Conservation (phyloP, 768 basidiomycete species). For the Phaeolepiota aurea region DNA sequence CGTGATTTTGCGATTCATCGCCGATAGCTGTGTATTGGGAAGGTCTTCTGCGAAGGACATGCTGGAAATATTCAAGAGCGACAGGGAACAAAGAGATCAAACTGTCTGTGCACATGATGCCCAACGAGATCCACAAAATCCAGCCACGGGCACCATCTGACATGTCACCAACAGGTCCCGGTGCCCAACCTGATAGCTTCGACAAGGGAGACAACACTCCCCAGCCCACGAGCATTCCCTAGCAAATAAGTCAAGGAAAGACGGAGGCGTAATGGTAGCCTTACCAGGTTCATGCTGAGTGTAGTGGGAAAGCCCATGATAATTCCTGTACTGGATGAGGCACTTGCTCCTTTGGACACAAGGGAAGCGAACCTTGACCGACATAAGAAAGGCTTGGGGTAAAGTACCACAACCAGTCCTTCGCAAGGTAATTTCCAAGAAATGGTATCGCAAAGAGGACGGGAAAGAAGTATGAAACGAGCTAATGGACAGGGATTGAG, state of each 20-base stretch:
- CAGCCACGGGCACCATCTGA: conserved; percentile 85
- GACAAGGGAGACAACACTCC: conserved; percentile 85
- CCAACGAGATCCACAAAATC: conserved; percentile 95
- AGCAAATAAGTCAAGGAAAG: conserved; percentile 1
- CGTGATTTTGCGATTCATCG: conserved; percentile 37
- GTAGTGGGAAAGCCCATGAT: conserved; percentile 98
- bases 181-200: conserved; percentile 82
- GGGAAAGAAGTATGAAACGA: conserved; percentile 85
- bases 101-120: conserved; percentile 93
- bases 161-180: conserved; percentile 86
- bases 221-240: conserved; percentile 99
- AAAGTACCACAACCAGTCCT: conserved; percentile 89
- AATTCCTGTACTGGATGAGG: conserved; percentile 48
- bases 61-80: conserved; percentile 39
- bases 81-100: conserved; percentile 81
- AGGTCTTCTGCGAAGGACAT: conserved; percentile 20
- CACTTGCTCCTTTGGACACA: background rate
- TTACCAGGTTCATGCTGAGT: conserved; percentile 82
- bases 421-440: conserved; percentile 77
- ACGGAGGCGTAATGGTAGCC: conserved; percentile 11
- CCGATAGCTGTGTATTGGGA: conserved; percentile 13
- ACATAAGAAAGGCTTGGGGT: conserved; percentile 89
- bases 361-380: conserved; percentile 62
- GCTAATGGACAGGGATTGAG: conserved; percentile 32
- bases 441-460: conserved; percentile 81